Conservation (phyloP, 768 basidiomycete species). For the Tylopilus plumbeoviolaceoides region DNA sequence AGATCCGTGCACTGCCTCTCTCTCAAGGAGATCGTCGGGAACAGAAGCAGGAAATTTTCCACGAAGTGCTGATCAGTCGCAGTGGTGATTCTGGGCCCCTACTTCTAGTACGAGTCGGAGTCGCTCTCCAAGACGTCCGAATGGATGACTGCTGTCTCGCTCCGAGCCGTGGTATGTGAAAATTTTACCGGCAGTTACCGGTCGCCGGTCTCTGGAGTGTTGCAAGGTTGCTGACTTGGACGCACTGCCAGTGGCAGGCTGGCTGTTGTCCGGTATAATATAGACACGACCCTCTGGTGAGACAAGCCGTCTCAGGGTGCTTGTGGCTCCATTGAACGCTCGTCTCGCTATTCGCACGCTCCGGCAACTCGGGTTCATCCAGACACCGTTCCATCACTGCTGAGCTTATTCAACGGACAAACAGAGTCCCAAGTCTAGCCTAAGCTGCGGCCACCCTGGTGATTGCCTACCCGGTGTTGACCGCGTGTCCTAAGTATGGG, state of each 20-base stretch:
- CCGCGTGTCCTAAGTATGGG: background rate
- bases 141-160: too few species aligned
- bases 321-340: background rate
- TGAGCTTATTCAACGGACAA: background rate
- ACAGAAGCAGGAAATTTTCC: background rate
- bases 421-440: background rate
- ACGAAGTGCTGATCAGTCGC: too few species aligned
- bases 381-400: background rate
- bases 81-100: too few species aligned
- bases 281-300: background rate
- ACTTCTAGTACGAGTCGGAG: too few species aligned
- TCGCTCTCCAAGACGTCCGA: too few species aligned
- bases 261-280: background rate
- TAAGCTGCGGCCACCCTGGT: background rate
- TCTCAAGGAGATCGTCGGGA: too few species aligned
- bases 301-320: background rate
- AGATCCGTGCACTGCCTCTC: background rate
- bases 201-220: background rate
- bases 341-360: background rate
- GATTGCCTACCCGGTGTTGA: background rate
- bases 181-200: background rate
- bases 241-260: too few species aligned
- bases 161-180: too few species aligned
- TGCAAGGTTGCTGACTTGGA: background rate
- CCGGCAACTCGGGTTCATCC: background rate